Base-by-base conservation (phyloP, 257 asterid genomes). In the Marsdenia floribunda region DNA sequence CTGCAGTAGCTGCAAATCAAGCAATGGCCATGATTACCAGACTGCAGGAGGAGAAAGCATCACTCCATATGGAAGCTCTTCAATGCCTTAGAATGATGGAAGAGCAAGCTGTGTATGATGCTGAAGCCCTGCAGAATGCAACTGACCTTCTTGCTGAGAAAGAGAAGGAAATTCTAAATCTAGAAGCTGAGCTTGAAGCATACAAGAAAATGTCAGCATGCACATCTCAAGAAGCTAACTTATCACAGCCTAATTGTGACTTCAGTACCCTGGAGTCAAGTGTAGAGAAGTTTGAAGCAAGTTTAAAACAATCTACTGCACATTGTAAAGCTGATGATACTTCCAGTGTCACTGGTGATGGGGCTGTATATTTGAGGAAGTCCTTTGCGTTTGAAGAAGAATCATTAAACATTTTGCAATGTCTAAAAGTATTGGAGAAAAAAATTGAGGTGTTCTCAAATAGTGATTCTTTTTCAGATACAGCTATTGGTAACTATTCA, bases 21-120 rank as follows among this genome's bases (percentile, higher is more conserved):
- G 88, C 98, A 5, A 89, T 93, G 98, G 95, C 98, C 33, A 93
- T 93, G 98, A 90, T 93, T 76, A 90, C 97, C 67, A 78, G 96
- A 76, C 78, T 93, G 81, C 98, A 93, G 78, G 97, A 90, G 77
- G 98, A 93, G 85, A 93, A 93, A 78, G 91, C 98, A 0, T 77
- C 92, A 52, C 84, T 93, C 40, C 85, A 91, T 59, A 90, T 89
- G 96, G 98, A 93, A 84, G 94, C 98, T 4, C 71, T 89, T 69
- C 98, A 93, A 75, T 88, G 84, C 76, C 69, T 90, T 49, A 86
- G 98, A 81, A 85, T 93, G 91, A 80, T 89, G 89, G 98, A 93
- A 77, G 98, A 90, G 79, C 97, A 90, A 84, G 93, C 94, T 38
- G 97, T 89, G 83, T 90, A 86, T 21, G 97, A 93, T 44, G 84